Evolutionary conservation across 2,329 filamentous ascomycete species (phyloP).

Genomic region (Diaporthe sp.): DNA sequence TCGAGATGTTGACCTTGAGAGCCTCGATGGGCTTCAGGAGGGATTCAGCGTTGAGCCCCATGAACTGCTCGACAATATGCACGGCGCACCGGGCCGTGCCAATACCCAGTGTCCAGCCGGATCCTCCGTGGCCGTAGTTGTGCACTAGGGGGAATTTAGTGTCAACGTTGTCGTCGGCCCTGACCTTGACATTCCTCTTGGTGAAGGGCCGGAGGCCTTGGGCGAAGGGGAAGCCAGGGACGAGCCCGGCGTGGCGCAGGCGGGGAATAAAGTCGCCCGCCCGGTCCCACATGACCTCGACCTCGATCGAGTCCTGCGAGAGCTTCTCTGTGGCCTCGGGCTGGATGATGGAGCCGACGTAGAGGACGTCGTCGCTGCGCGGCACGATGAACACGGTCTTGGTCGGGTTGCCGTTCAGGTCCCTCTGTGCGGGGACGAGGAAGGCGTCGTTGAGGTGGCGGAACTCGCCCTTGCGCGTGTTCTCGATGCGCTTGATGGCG

Average conservation of each 20-base stretch:
- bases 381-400: neutral
- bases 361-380: neutral
- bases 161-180: neutral
- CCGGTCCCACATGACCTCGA: neutral
- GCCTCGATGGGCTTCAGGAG: neutral
- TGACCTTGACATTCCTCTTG: neutral
- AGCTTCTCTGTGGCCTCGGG: neutral
- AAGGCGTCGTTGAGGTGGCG: neutral
- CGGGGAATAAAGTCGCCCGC: neutral
- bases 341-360: neutral
- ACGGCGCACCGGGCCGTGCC: neutral
- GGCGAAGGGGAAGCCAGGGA: neutral
- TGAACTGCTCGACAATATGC: neutral
- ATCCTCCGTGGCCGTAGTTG: slow-evolving; percentile 14
- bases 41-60: neutral
- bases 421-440: neutral
- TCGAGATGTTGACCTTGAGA: no score
- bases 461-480: neutral
- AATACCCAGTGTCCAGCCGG: neutral
- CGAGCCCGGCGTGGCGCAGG: neutral
- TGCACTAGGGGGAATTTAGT: neutral
- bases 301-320: neutral
- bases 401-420: neutral
- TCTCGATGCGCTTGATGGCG: neutral
- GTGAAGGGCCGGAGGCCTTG: neutral